phyloP scores from a whole-genome alignment of 2,329 filamentous ascomycete genomes.

The Beauveria sp. region DNA sequence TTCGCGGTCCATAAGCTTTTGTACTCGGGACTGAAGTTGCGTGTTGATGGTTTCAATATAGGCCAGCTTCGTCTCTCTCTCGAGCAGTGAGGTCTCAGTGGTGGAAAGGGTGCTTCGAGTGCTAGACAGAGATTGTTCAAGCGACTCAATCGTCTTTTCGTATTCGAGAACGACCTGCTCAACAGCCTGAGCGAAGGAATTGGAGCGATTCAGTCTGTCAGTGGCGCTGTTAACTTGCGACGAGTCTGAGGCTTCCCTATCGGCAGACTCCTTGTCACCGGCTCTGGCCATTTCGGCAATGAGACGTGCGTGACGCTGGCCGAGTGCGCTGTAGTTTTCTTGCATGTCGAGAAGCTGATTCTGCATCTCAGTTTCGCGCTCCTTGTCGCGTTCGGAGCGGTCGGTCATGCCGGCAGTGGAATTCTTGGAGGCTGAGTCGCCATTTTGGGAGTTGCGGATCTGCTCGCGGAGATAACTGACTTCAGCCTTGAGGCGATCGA shows the following conservation, averaged over 20 bases:
- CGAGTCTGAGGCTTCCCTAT: constrained; percentile 41
- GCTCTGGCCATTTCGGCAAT: constrained; percentile 90
- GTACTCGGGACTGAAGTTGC: constrained; percentile 82
- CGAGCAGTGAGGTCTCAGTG: constrained; percentile 79
- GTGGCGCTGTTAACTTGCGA: constrained; percentile 70
- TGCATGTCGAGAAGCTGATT: constrained; percentile 88
- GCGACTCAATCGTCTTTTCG: constrained; percentile 92
- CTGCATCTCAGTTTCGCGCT: constrained; percentile 83
- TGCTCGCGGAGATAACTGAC: constrained; percentile 91
- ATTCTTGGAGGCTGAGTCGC: constrained; percentile 47
- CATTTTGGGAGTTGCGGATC: constrained; percentile 65
- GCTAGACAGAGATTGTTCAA: constrained; percentile 85
- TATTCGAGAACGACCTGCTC: constrained; percentile 96
- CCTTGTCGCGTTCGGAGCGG: constrained; percentile 68
- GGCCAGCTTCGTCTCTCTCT: constrained; percentile 89
- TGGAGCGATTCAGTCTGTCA: constrained; percentile 86
- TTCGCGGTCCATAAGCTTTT: constrained; percentile 89
- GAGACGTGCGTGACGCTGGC: constrained; percentile 87
- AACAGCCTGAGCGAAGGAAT: constrained; percentile 90
- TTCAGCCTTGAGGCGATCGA: constrained; percentile 88
- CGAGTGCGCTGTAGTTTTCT: constrained; percentile 88
- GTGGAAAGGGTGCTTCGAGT: constrained; percentile 76
- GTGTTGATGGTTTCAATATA: constrained; percentile 88
- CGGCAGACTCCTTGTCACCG: constrained; percentile 58
- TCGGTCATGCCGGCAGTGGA: constrained; percentile 52